phyloP scores from a whole-genome alignment of 345 rosid genomes.

The Eucalyptus cloeziana region DNA sequence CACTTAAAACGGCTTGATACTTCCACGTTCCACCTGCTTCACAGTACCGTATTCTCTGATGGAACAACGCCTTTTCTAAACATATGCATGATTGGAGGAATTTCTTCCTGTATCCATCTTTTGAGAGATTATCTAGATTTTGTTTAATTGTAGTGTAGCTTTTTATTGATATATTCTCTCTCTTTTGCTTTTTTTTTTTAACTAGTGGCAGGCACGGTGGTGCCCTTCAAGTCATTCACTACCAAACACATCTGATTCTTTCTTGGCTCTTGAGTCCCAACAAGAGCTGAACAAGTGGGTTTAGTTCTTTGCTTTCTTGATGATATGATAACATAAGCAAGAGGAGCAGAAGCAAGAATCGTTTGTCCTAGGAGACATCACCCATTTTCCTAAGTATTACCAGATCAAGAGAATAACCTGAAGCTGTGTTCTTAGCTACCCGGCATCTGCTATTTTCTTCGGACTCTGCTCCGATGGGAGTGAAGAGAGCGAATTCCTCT shows the following conservation, averaged over 20 bases:
- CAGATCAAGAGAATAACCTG: not conserved
- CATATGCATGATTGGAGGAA: constrained; percentile 29
- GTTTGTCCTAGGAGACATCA: not conserved
- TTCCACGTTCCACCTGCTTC: not conserved
- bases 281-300: constrained; percentile 7
- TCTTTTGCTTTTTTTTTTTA: constrained; percentile 18
- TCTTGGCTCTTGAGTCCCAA: constrained; percentile 20
- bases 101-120: constrained; percentile 21
- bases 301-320: not conserved
- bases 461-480: constrained; percentile 12
- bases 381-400: not conserved
- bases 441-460: not conserved
- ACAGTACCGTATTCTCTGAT: not conserved
- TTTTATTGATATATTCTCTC: constrained; percentile 27
- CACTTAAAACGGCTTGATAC: not conserved
- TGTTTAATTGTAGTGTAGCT: not conserved
- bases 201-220: constrained; percentile 40
- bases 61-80: not conserved
- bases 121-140: constrained; percentile 20
- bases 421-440: constrained; percentile 1
- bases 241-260: constrained; percentile 1
- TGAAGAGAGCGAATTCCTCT: constrained; percentile 6
- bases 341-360: not conserved
- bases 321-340: not conserved
- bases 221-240: not conserved